Conservation (phyloP, 495 filamentous ascomycete genomes). For the Podospora australis region DNA sequence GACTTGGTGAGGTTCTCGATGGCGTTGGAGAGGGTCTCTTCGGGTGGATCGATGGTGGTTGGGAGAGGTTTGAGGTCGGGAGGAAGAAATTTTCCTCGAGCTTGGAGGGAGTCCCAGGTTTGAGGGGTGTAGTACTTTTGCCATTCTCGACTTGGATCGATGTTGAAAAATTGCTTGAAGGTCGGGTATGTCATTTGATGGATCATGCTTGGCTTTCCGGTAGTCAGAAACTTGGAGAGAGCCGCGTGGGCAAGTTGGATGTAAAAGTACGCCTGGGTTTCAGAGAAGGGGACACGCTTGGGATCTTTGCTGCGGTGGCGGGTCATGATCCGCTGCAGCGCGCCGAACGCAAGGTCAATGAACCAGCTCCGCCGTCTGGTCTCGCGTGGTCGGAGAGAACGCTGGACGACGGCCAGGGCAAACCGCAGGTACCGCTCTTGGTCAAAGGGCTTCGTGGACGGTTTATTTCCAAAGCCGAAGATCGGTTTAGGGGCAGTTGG, state of each 20-base stretch:
- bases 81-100: constrained; percentile 12
- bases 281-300: constrained; percentile 6
- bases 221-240: constrained; percentile 1
- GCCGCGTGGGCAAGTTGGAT: constrained; percentile 17
- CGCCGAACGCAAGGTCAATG: constrained; percentile 15
- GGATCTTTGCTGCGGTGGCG: constrained; percentile 6
- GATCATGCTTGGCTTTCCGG: not conserved
- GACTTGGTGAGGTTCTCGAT: not conserved
- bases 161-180: constrained; percentile 6
- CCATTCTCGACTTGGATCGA: constrained; percentile 14
- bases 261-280: constrained; percentile 19
- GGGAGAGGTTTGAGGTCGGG: constrained; percentile 18
- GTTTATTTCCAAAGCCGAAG: not conserved
- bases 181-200: constrained; percentile 11
- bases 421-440: constrained; percentile 12
- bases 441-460: not conserved
- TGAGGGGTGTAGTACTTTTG: constrained; percentile 10
- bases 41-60: not conserved
- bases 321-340: constrained; percentile 8
- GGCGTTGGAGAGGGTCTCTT: not conserved
- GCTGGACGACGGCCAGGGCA: constrained; percentile 13
- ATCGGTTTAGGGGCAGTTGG: not conserved
- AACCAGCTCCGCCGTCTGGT: constrained; percentile 18
- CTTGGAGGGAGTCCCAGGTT: constrained; percentile 14
- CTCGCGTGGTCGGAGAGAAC: constrained; percentile 11